phyloP scores from a whole-genome alignment of 495 filamentous ascomycete genomes.

The Talaromyces thailandensis region DNA sequence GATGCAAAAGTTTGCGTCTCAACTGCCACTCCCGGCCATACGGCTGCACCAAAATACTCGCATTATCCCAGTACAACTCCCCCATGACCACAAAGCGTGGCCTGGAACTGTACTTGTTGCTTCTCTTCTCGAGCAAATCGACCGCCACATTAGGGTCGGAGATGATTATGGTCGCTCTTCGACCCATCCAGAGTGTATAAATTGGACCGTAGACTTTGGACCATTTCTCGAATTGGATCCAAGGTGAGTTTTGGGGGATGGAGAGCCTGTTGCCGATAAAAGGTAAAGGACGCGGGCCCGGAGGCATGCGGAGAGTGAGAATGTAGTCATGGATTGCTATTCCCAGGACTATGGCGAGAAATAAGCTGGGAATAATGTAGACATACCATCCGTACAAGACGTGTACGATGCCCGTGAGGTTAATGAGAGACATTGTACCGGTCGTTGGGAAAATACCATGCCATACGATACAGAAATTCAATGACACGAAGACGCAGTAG shows the following conservation, averaged over 20 bases:
- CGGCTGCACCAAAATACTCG: slow-evolving; percentile 41
- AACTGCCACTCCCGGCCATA: slow-evolving; percentile 37
- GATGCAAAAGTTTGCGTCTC: slow-evolving; percentile 28
- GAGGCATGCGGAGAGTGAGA: slow-evolving; percentile 25
- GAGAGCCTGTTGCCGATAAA: slow-evolving; percentile 47
- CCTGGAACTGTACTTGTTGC: slow-evolving; percentile 42
- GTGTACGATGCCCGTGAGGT: not conserved
- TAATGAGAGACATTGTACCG: not conserved
- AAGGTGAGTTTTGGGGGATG: slow-evolving; percentile 43
- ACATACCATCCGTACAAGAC: not conserved
- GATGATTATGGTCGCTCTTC: slow-evolving; percentile 53
- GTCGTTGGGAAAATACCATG: not conserved
- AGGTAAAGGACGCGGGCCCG: slow-evolving; percentile 42
- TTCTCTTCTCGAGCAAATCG: slow-evolving; percentile 46
- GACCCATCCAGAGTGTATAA: slow-evolving; percentile 55
- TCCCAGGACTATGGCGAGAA: not conserved
- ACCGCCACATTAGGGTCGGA: slow-evolving; percentile 53
- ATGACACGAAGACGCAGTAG: not conserved
- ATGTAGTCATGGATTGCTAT: not conserved
- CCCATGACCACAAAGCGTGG: slow-evolving; percentile 49
- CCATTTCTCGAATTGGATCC: slow-evolving; percentile 52
- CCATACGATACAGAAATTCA: not conserved
- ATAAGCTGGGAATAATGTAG: not conserved
- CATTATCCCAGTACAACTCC: slow-evolving; percentile 35
- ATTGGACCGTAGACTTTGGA: slow-evolving; percentile 46